Evolutionary conservation across 2,329 filamentous ascomycete genomes (phyloP).

Genomic region (Microdochium bolleyi): DNA sequence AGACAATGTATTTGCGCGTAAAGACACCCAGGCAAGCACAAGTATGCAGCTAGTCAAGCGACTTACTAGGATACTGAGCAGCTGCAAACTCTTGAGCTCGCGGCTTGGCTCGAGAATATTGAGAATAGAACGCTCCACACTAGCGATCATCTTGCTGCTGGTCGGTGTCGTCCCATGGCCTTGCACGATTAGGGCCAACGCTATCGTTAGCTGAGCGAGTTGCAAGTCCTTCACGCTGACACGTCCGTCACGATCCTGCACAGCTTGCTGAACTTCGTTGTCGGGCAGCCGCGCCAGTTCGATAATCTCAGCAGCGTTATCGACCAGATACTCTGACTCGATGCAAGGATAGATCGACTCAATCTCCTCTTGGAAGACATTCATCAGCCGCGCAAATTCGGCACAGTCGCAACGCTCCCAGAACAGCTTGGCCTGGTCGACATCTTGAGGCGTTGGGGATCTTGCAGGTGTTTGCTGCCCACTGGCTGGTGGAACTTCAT

Average conservation of each 20-base stretch:
- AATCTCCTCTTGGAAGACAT: constrained; percentile 29
- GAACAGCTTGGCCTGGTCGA: constrained; percentile 9
- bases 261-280: not conserved
- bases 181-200: constrained; percentile 22
- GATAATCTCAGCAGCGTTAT: constrained; percentile 9
- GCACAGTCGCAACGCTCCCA: constrained; percentile 13
- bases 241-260: not conserved
- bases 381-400: constrained; percentile 23
- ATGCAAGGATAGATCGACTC: constrained; percentile 27
- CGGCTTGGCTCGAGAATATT: constrained; percentile 10
- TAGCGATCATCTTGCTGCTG: constrained; percentile 17
- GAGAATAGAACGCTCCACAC: constrained; percentile 18
- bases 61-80: constrained; percentile 20
- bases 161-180: constrained; percentile 19
- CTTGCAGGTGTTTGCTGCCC: constrained; percentile 4
- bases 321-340: constrained; percentile 17
- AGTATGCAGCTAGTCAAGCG: not conserved
- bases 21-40: not conserved
- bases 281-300: not conserved
- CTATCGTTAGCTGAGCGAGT: constrained; percentile 23
- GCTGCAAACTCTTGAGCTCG: constrained; percentile 22
- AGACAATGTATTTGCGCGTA: not conserved
- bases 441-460: constrained; percentile 1
- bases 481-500: constrained; percentile 15
- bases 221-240: constrained; percentile 20